These are phyloP conservation scores for Neonectria neomacrospora DNA, from an alignment of 2,329 filamentous ascomycete genomes.

Conservation along the genomic window DNA sequence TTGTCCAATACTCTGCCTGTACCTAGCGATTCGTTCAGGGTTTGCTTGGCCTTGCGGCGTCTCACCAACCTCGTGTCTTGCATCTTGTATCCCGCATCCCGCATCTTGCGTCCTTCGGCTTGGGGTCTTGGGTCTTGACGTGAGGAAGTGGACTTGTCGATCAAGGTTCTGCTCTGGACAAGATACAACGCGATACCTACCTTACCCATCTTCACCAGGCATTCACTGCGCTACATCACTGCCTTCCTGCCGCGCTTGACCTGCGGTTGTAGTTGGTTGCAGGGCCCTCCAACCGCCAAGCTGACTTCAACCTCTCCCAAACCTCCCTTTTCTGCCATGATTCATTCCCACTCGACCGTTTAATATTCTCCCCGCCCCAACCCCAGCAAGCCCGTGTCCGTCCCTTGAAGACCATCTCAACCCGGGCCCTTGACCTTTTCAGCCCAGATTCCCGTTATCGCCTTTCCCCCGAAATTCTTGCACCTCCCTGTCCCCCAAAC, in stretches of 20 bases:
- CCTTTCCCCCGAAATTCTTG: slow-evolving; percentile 17
- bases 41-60: neutral
- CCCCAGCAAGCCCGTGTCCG: slow-evolving; percentile 5
- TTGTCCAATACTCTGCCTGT: neutral
- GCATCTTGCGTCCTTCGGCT: neutral
- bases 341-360: slow-evolving; percentile 16
- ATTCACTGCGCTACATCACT: neutral
- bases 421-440: slow-evolving; percentile 5
- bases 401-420: neutral
- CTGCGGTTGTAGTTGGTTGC: slow-evolving; percentile 22
- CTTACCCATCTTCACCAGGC: neutral
- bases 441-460: slow-evolving; percentile 1
- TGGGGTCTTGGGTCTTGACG: neutral
- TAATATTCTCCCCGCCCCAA: slow-evolving; percentile 9
- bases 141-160: slow-evolving; percentile 10
- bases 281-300: slow-evolving; percentile 30
- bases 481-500: slow-evolving; percentile 5
- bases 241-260: neutral
- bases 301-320: slow-evolving; percentile 42
- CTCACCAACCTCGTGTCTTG: neutral
- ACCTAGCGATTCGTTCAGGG: neutral
- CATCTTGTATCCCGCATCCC: neutral
- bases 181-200: slow-evolving; percentile 3
- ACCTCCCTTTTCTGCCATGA: slow-evolving; percentile 14
- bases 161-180: neutral